A percentile compares a stretch with the other conserved stretches of the same genome.
Conservation (phyloP, 192 early-diverging fungal species). For the Umbelopsis ramanniana region DNA sequence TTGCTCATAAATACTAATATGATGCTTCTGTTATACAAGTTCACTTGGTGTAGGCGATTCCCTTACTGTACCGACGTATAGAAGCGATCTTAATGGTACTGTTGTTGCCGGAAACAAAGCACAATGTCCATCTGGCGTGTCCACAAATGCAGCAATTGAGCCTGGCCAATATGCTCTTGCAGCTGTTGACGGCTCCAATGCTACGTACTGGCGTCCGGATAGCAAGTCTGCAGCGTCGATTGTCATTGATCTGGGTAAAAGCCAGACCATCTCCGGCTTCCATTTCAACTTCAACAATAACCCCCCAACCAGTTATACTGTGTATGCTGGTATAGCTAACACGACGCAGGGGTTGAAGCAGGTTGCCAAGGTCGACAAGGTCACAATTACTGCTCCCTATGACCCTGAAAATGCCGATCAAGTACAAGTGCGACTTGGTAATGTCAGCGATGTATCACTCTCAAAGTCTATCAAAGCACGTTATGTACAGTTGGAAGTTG, state of each 20-base stretch:
- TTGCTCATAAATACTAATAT: neutral
- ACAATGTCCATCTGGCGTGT: conserved; percentile 26
- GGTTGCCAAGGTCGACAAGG: conserved; percentile 37
- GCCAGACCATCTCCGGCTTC: conserved; percentile 31
- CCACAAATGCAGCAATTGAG: conserved; percentile 17
- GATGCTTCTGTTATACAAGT: neutral
- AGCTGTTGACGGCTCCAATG: conserved; percentile 40
- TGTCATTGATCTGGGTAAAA: conserved; percentile 33
- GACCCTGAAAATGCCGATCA: conserved; percentile 26
- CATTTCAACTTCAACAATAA: conserved; percentile 44
- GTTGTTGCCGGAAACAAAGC: conserved; percentile 39
- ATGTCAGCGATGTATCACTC: conserved; percentile 34
- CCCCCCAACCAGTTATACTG: conserved; percentile 32
- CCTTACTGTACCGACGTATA: conserved; percentile 33
- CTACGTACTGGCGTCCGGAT: conserved; percentile 39
- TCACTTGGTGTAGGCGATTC: conserved; percentile 32
- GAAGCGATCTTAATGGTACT: conserved; percentile 37
- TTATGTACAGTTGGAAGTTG: conserved; percentile 33
- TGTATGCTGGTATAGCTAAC: conserved; percentile 27
- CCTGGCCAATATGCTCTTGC: conserved; percentile 42
- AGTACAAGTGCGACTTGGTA: conserved; percentile 33
- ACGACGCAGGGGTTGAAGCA: conserved; percentile 19
- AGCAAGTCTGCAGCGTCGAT: conserved; percentile 32
- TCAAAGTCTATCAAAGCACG: conserved; percentile 26
- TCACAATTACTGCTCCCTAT: conserved; percentile 39